These are phyloP conservation scores for Tylopilus intermedius DNA, from an alignment of 768 basidiomycete species.

Conservation along the genomic window DNA sequence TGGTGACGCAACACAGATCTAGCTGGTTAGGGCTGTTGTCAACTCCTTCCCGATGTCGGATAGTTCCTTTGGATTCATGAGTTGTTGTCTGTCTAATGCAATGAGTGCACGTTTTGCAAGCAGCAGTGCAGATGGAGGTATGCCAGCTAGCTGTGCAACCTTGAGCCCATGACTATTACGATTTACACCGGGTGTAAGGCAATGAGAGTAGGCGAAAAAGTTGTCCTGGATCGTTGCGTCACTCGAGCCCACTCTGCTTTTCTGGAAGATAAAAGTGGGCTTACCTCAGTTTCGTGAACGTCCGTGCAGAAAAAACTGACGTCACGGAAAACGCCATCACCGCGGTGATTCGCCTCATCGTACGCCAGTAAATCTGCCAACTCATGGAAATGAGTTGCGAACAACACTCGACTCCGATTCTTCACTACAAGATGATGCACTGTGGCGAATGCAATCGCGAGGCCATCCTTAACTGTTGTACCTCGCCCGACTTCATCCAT, in stretches of 20 bases:
- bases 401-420: conserved; percentile 79
- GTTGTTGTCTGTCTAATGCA: conserved; percentile 31
- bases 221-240: conserved; percentile 46
- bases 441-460: conserved; percentile 91
- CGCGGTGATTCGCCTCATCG: conserved; percentile 35
- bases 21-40: conserved; percentile 12
- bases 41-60: conserved; percentile 29
- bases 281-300: conserved; percentile 71
- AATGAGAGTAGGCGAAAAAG: conserved; percentile 81
- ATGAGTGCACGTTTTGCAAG: conserved; percentile 56
- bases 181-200: conserved; percentile 78
- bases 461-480: conserved; percentile 85
- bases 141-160: conserved; percentile 82
- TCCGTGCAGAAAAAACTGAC: conserved; percentile 89
- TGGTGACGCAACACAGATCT: background rate
- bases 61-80: conserved; percentile 27
- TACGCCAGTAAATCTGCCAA: conserved; percentile 79
- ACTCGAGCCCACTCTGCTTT: background rate
- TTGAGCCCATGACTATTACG: conserved; percentile 87
- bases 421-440: conserved; percentile 72
- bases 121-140: conserved; percentile 59
- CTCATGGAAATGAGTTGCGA: conserved; percentile 99
- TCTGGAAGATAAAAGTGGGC: conserved; percentile 21
- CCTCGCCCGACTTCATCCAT: conserved; percentile 99
- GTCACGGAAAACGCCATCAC: conserved; percentile 47